Evolutionary conservation across 768 basidiomycete genomes (phyloP).

Genomic region (Phylloporus scabripes): DNA sequence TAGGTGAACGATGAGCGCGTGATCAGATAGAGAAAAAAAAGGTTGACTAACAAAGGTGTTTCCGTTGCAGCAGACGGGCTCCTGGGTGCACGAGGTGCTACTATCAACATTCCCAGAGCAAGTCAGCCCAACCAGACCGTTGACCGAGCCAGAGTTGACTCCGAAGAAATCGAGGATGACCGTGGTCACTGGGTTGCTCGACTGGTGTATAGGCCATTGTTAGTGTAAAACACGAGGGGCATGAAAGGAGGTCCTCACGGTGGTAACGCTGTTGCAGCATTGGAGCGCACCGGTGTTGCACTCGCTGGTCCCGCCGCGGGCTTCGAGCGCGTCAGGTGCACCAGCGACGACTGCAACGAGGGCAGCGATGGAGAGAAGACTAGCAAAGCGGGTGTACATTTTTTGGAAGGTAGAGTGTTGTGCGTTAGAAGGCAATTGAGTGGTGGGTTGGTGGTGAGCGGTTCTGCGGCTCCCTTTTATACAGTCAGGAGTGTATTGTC

Average conservation of each 20-base stretch:
- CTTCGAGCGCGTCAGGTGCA: not conserved
- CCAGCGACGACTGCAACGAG: conserved; percentile 8
- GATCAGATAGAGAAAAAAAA: not conserved
- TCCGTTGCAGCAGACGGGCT: conserved; percentile 10
- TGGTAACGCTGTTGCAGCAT: conserved; percentile 7
- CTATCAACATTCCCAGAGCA: conserved; percentile 3
- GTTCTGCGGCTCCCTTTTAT: not conserved
- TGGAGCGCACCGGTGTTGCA: conserved; percentile 9
- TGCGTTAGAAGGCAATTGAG: no score
- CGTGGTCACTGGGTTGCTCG: not conserved
- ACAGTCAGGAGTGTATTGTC: not conserved
- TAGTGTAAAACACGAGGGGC: not conserved
- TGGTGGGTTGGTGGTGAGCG: not conserved
- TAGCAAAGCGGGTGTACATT: not conserved
- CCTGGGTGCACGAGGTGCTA: conserved; percentile 1
- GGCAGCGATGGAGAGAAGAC: conserved; percentile 10
- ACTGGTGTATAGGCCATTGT: not conserved
- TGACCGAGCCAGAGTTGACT: not conserved
- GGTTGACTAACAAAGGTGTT: conserved; percentile 1
- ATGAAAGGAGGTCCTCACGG: not conserved
- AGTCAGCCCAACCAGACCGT: conserved; percentile 1
- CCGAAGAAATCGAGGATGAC: conserved; percentile 2
- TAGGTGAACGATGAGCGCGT: not conserved
- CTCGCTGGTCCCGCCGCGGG: not conserved
- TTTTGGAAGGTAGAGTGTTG: not conserved